phyloP scores from a whole-genome alignment of 106 monocot genomes.

The Amphibolis antarctica region DNA sequence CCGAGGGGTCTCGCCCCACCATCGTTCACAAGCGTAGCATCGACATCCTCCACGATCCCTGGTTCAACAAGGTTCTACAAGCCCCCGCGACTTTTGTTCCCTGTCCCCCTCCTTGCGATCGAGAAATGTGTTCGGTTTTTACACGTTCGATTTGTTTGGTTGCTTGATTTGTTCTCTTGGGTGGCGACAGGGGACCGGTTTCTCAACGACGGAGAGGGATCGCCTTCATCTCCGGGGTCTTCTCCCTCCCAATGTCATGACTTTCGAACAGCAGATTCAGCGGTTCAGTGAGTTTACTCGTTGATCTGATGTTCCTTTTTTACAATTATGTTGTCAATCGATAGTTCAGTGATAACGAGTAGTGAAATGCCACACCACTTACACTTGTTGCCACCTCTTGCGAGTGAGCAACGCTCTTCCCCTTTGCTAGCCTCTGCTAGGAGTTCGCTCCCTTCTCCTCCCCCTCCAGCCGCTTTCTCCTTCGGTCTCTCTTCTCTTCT shows the following conservation, averaged over 20 bases:
- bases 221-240: slow-evolving; percentile 86
- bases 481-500: no score
- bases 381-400: no score
- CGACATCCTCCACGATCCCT: slow-evolving; percentile 95
- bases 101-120: neutral
- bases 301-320: slow-evolving; percentile 37
- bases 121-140: neutral
- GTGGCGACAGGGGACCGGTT: slow-evolving; percentile 61
- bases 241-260: slow-evolving; percentile 82
- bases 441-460: no score
- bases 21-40: slow-evolving; percentile 79
- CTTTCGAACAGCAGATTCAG: slow-evolving; percentile 70
- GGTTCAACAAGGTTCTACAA: slow-evolving; percentile 76
- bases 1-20: slow-evolving; percentile 73
- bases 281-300: slow-evolving; percentile 92
- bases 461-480: no score
- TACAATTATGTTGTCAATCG: neutral
- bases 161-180: neutral
- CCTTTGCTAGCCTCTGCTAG: no score
- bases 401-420: no score
- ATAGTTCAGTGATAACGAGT: neutral
- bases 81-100: neutral
- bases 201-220: slow-evolving; percentile 92
- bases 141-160: neutral
- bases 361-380: neutral